Evolutionary conservation across 345 rosid genomes (phyloP).

Genomic region (Pseudoturritis turrita): DNA sequence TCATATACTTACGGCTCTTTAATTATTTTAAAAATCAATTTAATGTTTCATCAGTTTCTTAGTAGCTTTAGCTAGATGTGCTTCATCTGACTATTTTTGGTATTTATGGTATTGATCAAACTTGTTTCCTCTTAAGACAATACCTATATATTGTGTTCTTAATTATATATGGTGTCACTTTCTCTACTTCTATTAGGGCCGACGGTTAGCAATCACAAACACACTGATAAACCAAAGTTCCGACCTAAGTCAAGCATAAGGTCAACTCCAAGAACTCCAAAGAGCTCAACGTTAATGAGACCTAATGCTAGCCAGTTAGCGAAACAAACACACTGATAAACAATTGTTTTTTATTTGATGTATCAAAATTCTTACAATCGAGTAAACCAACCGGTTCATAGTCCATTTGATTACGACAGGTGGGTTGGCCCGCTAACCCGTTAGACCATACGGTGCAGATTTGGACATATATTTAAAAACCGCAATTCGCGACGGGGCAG

Average conservation of each 20-base stretch:
- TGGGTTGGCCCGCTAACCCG: too few relatives aligned
- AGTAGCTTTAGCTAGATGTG: not conserved
- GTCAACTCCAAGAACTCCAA: conserved; percentile 47
- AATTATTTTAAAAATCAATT: too few relatives aligned
- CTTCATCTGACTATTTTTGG: conserved; percentile 9
- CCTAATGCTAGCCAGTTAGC: conserved; percentile 90
- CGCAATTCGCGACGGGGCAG: too few relatives aligned
- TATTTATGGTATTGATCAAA: not conserved
- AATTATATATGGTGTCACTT: conserved; percentile 7
- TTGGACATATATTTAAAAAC: too few relatives aligned
- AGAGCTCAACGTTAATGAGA: conserved; percentile 89
- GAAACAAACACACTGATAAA: too few relatives aligned
- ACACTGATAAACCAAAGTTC: conserved; percentile 37
- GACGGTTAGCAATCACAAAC: conserved; percentile 32
- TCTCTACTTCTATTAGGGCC: conserved; percentile 38
- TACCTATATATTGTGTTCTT: not conserved
- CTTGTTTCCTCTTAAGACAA: not conserved
- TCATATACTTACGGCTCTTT: too few relatives aligned
- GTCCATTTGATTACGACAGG: too few relatives aligned
- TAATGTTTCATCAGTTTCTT: not conserved
- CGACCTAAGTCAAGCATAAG: conserved; percentile 39
- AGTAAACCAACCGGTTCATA: too few relatives aligned
- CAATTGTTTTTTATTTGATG: too few relatives aligned
- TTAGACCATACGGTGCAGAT: too few relatives aligned
- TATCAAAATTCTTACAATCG: too few relatives aligned